Conservation (phyloP, 2,329 filamentous ascomycete genomes). For the Nemania diffusa region DNA sequence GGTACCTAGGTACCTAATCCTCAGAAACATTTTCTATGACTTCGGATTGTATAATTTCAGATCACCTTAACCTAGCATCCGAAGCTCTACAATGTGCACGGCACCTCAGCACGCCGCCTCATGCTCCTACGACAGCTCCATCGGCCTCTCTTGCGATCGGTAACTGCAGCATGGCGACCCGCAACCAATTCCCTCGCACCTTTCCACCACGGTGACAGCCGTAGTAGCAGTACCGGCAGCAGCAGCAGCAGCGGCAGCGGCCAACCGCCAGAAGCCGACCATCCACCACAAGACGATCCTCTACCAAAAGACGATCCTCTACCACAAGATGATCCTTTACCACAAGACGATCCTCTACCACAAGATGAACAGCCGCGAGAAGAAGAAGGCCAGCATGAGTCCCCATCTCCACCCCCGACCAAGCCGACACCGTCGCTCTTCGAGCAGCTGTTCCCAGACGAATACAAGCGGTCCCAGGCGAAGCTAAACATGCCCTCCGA, state of each 20-base stretch:
- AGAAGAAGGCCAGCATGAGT: not conserved
- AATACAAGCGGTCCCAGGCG: slow-evolving; percentile 47
- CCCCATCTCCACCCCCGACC: not conserved
- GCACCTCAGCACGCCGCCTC: slow-evolving; percentile 44
- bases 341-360: too few species aligned
- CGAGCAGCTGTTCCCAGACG: slow-evolving; percentile 66
- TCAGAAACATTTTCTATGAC: slow-evolving; percentile 16
- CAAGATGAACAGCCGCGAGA: not conserved
- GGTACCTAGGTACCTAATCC: not conserved
- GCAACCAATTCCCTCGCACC: slow-evolving; percentile 23
- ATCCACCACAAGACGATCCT: too few species aligned
- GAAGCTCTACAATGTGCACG: slow-evolving; percentile 44
- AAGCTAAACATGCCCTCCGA: slow-evolving; percentile 18
- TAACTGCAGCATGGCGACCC: slow-evolving; percentile 47
- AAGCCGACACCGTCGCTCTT: slow-evolving; percentile 49
- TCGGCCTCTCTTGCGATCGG: slow-evolving; percentile 47
- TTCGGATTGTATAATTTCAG: not conserved
- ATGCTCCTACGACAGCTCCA: slow-evolving; percentile 50
- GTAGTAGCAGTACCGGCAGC: slow-evolving; percentile 1
- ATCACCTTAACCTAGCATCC: slow-evolving; percentile 21
- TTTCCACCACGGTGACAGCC: slow-evolving; percentile 40
- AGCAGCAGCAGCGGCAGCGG: not conserved
- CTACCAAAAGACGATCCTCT: too few species aligned
- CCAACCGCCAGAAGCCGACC: not conserved
- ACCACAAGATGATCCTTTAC: slow-evolving; percentile 1